Evolutionary conservation across 169 alveolate species (phyloP).

Genomic region (Plasmodium berghei): DNA sequence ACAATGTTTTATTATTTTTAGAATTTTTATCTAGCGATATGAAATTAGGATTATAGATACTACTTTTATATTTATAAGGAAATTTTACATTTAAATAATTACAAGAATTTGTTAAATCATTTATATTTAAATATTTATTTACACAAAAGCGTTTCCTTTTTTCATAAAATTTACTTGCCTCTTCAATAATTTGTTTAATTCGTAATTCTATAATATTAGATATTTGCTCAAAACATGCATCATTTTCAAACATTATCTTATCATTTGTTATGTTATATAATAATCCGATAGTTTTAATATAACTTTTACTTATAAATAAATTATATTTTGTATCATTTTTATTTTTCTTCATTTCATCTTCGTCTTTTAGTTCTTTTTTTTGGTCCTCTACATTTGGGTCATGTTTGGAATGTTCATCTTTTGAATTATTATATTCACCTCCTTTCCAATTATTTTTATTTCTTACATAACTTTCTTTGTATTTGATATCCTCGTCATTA

Average conservation of each 20-base stretch:
- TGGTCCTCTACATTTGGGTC: not conserved
- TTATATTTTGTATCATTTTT: not conserved
- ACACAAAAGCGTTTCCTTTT: constrained; percentile 53
- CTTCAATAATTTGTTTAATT: constrained; percentile 67
- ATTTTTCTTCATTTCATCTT: not conserved
- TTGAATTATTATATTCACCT: not conserved
- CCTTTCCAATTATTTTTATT: constrained; percentile 5
- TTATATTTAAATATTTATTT: constrained; percentile 22
- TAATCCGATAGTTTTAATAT: constrained; percentile 54
- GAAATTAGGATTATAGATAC: constrained; percentile 8
- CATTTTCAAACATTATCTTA: constrained; percentile 48
- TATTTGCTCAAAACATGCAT: constrained; percentile 31
- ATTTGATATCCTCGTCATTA: constrained; percentile 1
- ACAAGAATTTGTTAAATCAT: constrained; percentile 70
- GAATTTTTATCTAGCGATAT: constrained; percentile 12
- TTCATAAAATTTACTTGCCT: constrained; percentile 65
- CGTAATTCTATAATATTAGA: constrained; percentile 62
- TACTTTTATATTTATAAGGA: constrained; percentile 36
- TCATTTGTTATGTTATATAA: constrained; percentile 37
- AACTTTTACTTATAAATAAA: constrained; percentile 31
- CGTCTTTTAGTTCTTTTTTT: not conserved
- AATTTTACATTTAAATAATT: constrained; percentile 49
- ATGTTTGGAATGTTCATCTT: not conserved
- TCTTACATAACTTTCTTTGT: not conserved
- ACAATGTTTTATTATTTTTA: constrained; percentile 26